Evolutionary conservation across 257 asterid genomes (phyloP), one percentile per base, ranked within the genome.

Genomic region (Vinca minor): DNA sequence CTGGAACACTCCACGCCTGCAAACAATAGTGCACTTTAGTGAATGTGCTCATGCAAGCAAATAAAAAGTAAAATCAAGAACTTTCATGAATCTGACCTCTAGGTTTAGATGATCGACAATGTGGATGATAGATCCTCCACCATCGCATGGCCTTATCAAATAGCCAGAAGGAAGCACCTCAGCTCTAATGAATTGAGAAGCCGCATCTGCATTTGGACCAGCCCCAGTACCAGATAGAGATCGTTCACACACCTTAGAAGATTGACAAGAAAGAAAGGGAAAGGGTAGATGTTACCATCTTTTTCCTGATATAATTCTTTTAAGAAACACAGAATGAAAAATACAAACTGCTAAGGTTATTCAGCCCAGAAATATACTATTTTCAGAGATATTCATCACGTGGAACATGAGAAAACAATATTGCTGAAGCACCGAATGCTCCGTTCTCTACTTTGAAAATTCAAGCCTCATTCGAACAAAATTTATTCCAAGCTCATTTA

Each of bases 1-100:
- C 99, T 1, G 99, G 99, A 74, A 88, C 97, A 35, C 90, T 87
- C 95, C 96, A 84, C 0, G 96, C 96, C 99, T 93, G 81, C 54
- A 74, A 32, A 68, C 28, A 41, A 46, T 36, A 63, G 38, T 5
- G 17, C 58, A 47, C 13, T 56, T 66, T 62, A 20, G 57, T 11
- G 47, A 34, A 53, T 36, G 57, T 63, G 55, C 39, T 41, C 55
- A 34, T 36, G 48, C 35, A 63, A 39, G 21, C 1, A 45, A 56
- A 48, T n/a, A 53, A 48, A 54, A 54, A n/a, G n/a, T 4, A 63
- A 1, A 17, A 59, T 25, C 34, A 42, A 25, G 2, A 13, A 75
- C 8, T 7, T 20, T n/a, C 9, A 17, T 31, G 34, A 35, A 21
- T 47, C 32, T 23, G 53, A 87, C 99, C 99, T 87, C 87, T 2